These are phyloP conservation scores for Eucalyptus polyanthemos DNA, from an alignment of 345 rosid species.

Conservation along the genomic window DNA sequence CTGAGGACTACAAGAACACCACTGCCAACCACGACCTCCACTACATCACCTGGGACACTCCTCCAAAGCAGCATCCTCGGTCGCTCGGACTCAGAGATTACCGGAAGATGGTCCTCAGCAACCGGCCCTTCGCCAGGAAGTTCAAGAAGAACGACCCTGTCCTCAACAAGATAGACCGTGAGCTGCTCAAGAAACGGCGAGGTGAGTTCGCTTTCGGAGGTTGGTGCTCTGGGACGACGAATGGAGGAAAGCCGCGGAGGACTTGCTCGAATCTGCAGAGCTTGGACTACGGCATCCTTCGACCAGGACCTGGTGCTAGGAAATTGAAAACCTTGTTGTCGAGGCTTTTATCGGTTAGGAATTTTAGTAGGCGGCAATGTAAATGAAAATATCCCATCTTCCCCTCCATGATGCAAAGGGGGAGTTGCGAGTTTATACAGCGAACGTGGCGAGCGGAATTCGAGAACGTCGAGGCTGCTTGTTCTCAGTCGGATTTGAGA, in stretches of 20 bases:
- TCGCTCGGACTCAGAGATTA: slow-evolving; percentile 47
- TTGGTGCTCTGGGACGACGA: slow-evolving; percentile 25
- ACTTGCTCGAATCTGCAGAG: slow-evolving; percentile 12
- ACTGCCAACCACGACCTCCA: slow-evolving; percentile 86
- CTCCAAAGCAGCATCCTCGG: slow-evolving; percentile 91
- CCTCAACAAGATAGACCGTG: slow-evolving; percentile 68
- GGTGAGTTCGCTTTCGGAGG: slow-evolving; percentile 29
- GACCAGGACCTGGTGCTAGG: slow-evolving; percentile 73
- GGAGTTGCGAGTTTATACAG: not conserved
- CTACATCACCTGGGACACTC: slow-evolving; percentile 86
- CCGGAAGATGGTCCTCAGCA: slow-evolving; percentile 56
- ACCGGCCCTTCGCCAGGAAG: slow-evolving; percentile 82
- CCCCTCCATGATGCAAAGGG: not conserved
- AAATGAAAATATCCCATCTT: slow-evolving; percentile 7
- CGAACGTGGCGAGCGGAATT: not conserved
- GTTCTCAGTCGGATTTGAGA: not conserved
- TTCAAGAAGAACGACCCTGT: slow-evolving; percentile 63
- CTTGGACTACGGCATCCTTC: slow-evolving; percentile 28
- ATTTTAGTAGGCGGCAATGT: slow-evolving; percentile 56
- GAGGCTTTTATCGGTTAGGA: slow-evolving; percentile 32
- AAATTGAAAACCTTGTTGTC: slow-evolving; percentile 46
- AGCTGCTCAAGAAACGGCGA: slow-evolving; percentile 36
- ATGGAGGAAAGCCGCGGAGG: not conserved
- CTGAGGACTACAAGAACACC: slow-evolving; percentile 61
- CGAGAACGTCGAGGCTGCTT: not conserved